A percentile compares a stretch with the other conserved stretches of the same genome.
Evolutionary conservation across 257 asterid species (phyloP).

Genomic region (Scutellaria galericulata): DNA sequence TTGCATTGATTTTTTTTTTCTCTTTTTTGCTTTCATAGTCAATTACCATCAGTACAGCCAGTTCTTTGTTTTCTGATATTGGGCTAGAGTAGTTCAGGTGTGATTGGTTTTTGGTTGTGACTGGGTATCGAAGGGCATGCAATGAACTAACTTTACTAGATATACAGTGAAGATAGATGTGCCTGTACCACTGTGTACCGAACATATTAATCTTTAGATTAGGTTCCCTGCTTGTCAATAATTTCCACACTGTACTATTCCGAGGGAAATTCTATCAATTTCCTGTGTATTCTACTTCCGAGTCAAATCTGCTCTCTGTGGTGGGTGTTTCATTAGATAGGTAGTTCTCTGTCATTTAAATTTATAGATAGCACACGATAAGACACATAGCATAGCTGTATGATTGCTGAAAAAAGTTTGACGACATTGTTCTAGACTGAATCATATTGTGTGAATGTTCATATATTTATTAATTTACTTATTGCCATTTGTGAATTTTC

Average conservation of each 20-base stretch:
- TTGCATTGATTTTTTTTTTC: not conserved
- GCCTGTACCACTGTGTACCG: not conserved
- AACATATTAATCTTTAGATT: not conserved
- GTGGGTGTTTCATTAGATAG: not conserved
- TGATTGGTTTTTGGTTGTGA: not conserved
- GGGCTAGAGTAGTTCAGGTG: not conserved
- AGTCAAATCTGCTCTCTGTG: conserved; percentile 3
- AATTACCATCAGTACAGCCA: not conserved
- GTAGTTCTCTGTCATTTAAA: not conserved
- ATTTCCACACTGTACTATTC: not conserved
- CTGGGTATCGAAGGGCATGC: conserved; percentile 3
- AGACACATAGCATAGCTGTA: not conserved
- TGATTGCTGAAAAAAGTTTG: not conserved
- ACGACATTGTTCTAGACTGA: not conserved
- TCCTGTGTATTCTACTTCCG: not conserved
- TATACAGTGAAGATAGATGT: not conserved
- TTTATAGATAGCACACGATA: conserved; percentile 1
- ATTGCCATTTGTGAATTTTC: conserved; percentile 13
- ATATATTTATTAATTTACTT: conserved; percentile 4
- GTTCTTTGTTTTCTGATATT: no score
- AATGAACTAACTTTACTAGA: not conserved
- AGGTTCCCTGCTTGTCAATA: conserved; percentile 8
- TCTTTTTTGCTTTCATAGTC: not conserved
- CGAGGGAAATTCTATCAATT: not conserved
- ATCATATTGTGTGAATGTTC: conserved; percentile 11